Evolutionary conservation across 306 rosid species (phyloP), one percentile per base, ranked within the genome.

Genomic region (Acacia acuminata): DNA sequence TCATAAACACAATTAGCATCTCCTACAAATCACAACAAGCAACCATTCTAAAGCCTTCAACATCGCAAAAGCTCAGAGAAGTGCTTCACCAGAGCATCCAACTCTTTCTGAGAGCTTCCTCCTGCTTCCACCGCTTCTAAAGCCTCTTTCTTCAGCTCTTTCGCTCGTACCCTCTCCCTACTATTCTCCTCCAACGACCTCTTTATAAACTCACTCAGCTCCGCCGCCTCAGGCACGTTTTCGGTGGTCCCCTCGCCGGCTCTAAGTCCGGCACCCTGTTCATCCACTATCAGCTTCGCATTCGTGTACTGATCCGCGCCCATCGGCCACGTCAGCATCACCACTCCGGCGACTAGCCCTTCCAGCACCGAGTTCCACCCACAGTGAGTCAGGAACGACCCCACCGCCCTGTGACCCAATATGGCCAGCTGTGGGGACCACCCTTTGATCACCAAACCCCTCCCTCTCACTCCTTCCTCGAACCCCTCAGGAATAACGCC

Each of bases 311-410:
- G 90, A 10, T 88, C 91, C 0, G 85, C 86, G 14, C 87, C 82
- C 88, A 86, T 88, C 0, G 93, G 93, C 93, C 93, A 90, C 24
- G 93, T 90, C 82, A 86, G 30, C 93, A 88, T 84, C 40, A 82
- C 83, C 60, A 84, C 86, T 14, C 93, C 91, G 0, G 82, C 67
- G 0, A 78, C 65, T 36, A 90, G 32, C n/a, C 85, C 88, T 66
- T 90, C 93, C 77, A 86, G 0, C 53, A 84, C 83, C 24, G 93
- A 90, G 86, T 90, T 90, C 93, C 93, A 90, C 5, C 91, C 93
- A 19, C 90, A 88, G 77, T 90, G 91, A 22, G 86, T 90, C 87
- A 90, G 11, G 60, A 90, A 90, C 64, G 80, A 8, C 4, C 93
- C 91, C 44, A 90, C 87, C 0, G 90, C 85, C 15, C 86, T 63